Evolutionary conservation across 2,329 filamentous ascomycete species (phyloP), one percentile per base, ranked within the genome.

Genomic region (Aspergillus uvarum): DNA sequence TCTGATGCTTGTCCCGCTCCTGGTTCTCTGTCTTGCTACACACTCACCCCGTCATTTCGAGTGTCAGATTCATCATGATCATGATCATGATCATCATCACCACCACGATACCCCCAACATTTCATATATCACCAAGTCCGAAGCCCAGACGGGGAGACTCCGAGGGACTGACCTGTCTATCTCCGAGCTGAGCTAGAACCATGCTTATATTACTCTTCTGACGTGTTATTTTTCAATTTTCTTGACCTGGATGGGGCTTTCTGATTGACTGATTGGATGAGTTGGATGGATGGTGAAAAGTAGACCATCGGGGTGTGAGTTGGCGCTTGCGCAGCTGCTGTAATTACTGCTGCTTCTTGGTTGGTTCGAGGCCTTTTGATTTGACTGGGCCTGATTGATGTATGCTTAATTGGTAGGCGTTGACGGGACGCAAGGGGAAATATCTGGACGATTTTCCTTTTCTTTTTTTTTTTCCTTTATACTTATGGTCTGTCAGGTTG

Each of bases 321-420:
- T 35, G 32, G 32, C 14, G 32, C 12, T 22, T n/a, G 24, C 47
- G 42, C 26, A 12, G 42, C n/a, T 32, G 38, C 24, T 24, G n/a
- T 29, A 31, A n/a, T 22, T 52, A 21, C 19, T 51, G 11, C 21
- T 51, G 29, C 31, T 47, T 21, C 38, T 10, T 54, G 42, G 26
- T 55, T 47, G 53, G 42, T 21, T 31, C 42, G 42, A 47, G 53
- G 53, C 53, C 19, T 29, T 48, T 21, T 16, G 26, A 44, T 29
- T 29, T 2, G 7, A 44, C 6, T 19, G 53, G 42, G 42, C 53
- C 26, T 47, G 53, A 47, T 31, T 47, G 53, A 47, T 31, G 53
- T 55, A 55, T 54, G 47, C n/a, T 62, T 56, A 38, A 60, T 42
- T 55, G 42, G 26, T 55, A 47, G 53, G 53, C 42, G 53, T 55